A percentile compares a stretch with the other conserved stretches of the same genome.
phyloP scores from a whole-genome alignment of 192 early-diverging fungal species.

The Podila clonocystis region DNA sequence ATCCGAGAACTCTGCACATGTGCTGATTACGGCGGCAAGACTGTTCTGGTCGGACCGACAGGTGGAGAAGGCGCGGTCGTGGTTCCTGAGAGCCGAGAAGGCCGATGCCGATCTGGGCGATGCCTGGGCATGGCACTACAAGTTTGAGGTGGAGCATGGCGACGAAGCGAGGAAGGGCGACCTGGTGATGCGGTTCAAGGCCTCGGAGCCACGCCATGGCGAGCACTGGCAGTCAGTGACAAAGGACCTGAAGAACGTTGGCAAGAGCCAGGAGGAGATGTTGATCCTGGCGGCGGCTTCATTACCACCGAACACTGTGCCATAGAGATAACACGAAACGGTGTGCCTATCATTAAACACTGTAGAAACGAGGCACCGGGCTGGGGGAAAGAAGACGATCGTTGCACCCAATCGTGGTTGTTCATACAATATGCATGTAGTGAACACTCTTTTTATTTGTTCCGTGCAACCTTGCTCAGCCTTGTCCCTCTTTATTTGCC shows the following conservation, averaged over 20 bases:
- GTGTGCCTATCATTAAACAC: too few relatives aligned
- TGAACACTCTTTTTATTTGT: not conserved
- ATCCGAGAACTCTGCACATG: slow-evolving; percentile 85
- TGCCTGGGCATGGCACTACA: slow-evolving; percentile 94
- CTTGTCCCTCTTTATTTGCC: too few relatives aligned
- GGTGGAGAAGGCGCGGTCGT: slow-evolving; percentile 90
- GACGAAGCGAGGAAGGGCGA: slow-evolving; percentile 57
- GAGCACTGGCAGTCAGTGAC: slow-evolving; percentile 84
- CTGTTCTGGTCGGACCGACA: slow-evolving; percentile 96
- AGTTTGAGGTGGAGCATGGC: slow-evolving; percentile 90
- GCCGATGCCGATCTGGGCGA: slow-evolving; percentile 92
- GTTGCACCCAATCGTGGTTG: not conserved
- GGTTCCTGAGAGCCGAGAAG: slow-evolving; percentile 88
- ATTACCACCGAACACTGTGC: slow-evolving; percentile 34
- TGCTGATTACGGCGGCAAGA: slow-evolving; percentile 85
- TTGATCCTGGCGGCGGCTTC: slow-evolving; percentile 55
- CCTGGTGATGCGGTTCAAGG: slow-evolving; percentile 74
- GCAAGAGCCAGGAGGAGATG: slow-evolving; percentile 72
- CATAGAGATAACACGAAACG: slow-evolving; percentile 2
- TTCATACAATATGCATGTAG: too few relatives aligned
- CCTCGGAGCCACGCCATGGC: slow-evolving; percentile 90
- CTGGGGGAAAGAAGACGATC: not conserved
- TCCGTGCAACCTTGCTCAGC: not conserved
- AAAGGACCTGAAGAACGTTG: slow-evolving; percentile 80
- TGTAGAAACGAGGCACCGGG: not conserved